Conservation (phyloP, 2,329 filamentous ascomycete species). For the Venturia effusa region DNA sequence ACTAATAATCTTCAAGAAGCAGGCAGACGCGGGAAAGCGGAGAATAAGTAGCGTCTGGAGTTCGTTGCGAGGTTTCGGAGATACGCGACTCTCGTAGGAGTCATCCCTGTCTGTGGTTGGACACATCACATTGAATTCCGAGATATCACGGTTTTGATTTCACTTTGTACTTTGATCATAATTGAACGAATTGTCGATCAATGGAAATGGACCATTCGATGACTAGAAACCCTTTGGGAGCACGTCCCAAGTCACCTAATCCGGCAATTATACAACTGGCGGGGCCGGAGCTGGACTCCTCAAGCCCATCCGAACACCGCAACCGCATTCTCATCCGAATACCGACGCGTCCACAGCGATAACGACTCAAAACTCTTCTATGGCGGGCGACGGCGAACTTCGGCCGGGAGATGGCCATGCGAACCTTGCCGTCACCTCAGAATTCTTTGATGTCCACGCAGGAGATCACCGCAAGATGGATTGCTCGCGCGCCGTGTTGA, state of each 20-base stretch:
- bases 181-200: no score
- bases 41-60: conserved; percentile 6
- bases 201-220: no score
- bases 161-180: no score
- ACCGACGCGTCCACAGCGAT: neutral
- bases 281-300: no score
- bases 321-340: neutral
- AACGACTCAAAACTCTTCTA: neutral
- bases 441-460: neutral
- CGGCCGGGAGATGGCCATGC: neutral
- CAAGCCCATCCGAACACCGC: neutral
- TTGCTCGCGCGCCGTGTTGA: neutral
- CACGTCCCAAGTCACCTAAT: neutral
- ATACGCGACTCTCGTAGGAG: neutral
- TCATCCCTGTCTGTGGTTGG: no score
- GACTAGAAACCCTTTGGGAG: no score
- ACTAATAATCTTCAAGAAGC: neutral
- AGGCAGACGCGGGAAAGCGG: conserved; percentile 9
- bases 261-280: neutral
- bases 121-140: no score
- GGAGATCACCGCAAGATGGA: neutral
- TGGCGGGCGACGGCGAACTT: neutral
- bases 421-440: neutral
- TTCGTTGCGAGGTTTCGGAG: neutral
- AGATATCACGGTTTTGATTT: no score